These are phyloP conservation scores for Misopates orontium DNA, from an alignment of 257 asterid species.

Conservation along the genomic window DNA sequence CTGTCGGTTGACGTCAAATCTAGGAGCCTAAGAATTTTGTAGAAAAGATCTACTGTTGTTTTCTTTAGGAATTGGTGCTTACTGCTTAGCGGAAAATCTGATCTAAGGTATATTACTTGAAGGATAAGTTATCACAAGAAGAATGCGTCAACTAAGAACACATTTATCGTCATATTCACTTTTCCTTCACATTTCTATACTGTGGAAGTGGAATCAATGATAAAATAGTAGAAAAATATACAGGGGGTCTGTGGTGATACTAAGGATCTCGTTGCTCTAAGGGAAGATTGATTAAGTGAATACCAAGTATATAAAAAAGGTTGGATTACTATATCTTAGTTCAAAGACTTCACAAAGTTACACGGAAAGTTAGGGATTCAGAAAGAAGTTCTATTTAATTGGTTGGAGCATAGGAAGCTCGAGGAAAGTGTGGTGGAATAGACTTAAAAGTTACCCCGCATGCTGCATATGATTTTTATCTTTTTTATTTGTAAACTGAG, in stretches of 20 bases:
- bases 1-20: too few species aligned
- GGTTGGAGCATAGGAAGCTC: constrained; percentile 8
- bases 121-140: not conserved
- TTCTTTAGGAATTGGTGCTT: too few species aligned
- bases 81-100: not conserved
- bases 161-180: not conserved
- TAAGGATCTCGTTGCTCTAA: not conserved
- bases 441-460: not conserved
- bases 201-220: not conserved
- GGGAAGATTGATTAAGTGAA: not conserved
- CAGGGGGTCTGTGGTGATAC: too few species aligned
- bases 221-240: not conserved
- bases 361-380: not conserved
- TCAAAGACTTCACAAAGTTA: not conserved
- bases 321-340: not conserved
- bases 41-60: too few species aligned
- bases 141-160: not conserved
- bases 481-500: not conserved
- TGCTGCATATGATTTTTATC: not conserved
- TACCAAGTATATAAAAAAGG: not conserved
- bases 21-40: too few species aligned
- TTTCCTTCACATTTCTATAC: not conserved
- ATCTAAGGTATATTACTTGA: not conserved
- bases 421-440: not conserved
- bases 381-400: not conserved